These are phyloP conservation scores for Mycena venus DNA, from an alignment of 768 basidiomycete genomes.

Conservation along the genomic window DNA sequence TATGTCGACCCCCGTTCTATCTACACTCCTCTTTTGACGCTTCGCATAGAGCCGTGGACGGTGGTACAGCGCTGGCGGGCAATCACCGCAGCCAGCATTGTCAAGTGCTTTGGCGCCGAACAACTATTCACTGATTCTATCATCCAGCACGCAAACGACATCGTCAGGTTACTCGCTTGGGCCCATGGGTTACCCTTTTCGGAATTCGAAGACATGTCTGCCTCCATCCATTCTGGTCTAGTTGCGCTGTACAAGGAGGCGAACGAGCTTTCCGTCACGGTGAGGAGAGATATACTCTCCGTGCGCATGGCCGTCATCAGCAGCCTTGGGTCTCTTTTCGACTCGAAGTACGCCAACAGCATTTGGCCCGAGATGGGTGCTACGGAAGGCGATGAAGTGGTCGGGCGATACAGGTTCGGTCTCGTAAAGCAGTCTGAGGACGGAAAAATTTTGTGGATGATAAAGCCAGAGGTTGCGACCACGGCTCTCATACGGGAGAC, in stretches of 20 bases:
- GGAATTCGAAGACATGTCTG: slow-evolving; percentile 10
- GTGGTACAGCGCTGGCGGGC: slow-evolving; percentile 33
- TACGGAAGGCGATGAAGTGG: slow-evolving; percentile 23
- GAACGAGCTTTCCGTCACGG: slow-evolving; percentile 14
- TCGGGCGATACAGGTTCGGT: slow-evolving; percentile 29
- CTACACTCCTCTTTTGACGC: not conserved
- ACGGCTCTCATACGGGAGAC: no score
- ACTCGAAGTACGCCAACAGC: not conserved
- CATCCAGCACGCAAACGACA: not conserved
- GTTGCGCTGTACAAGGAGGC: slow-evolving; percentile 22
- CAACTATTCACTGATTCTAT: not conserved
- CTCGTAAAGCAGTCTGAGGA: no score
- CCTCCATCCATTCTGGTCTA: not conserved
- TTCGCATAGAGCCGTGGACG: slow-evolving; percentile 27
- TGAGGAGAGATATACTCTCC: slow-evolving; percentile 32
- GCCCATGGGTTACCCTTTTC: slow-evolving; percentile 20
- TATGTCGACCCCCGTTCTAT: no score
- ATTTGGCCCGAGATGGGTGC: slow-evolving; percentile 34
- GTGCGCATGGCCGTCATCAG: slow-evolving; percentile 32
- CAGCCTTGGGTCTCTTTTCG: not conserved
- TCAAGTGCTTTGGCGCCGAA: no score
- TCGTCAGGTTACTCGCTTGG: slow-evolving; percentile 6
- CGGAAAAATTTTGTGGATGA: no score
- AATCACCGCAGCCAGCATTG: slow-evolving; percentile 22
- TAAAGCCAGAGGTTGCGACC: no score